Conservation (phyloP, 179 eudicot genomes). For the Dionaea muscipula region DNA sequence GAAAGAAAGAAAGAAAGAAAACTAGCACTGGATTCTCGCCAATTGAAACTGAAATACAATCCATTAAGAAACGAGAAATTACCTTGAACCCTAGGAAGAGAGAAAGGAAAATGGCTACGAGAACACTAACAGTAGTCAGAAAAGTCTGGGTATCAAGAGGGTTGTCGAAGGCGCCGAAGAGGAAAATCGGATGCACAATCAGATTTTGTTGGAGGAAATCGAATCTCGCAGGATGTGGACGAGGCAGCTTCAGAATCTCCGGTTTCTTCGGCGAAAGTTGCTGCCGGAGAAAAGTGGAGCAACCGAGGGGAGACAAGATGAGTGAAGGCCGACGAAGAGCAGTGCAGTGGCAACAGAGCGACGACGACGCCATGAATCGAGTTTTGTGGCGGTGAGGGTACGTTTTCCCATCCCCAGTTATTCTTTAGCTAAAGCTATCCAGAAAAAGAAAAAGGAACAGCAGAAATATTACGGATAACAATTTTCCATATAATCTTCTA, state of each 20-base stretch:
- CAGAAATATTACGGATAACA: no score
- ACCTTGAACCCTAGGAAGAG: constrained; percentile 78
- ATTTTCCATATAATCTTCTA: no score
- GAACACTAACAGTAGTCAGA: constrained; percentile 46
- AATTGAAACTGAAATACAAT: no score
- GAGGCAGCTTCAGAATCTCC: constrained; percentile 9
- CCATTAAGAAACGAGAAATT: no score
- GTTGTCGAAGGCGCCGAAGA: constrained; percentile 29
- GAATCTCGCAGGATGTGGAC: constrained; percentile 5
- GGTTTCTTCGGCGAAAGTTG: constrained; percentile 8
- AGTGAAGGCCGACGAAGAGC: constrained; percentile 12
- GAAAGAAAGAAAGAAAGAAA: no score
- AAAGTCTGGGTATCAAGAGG: constrained; percentile 46
- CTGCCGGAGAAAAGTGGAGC: constrained; percentile 1
- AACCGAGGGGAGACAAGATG: background rate
- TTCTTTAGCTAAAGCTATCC: no score
- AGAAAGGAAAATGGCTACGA: constrained; percentile 54
- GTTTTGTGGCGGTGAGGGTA: no score
- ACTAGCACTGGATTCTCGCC: no score
- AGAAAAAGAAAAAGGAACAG: no score
- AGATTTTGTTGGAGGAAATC: constrained; percentile 13
- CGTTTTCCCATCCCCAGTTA: no score
- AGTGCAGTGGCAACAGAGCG: constrained; percentile 16
- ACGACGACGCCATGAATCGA: no score
- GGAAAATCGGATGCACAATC: constrained; percentile 33